A percentile compares a stretch with the other conserved stretches of the same genome.
Evolutionary conservation across 2,329 filamentous ascomycete species (phyloP).

Genomic region (Ophiostoma perfectum): DNA sequence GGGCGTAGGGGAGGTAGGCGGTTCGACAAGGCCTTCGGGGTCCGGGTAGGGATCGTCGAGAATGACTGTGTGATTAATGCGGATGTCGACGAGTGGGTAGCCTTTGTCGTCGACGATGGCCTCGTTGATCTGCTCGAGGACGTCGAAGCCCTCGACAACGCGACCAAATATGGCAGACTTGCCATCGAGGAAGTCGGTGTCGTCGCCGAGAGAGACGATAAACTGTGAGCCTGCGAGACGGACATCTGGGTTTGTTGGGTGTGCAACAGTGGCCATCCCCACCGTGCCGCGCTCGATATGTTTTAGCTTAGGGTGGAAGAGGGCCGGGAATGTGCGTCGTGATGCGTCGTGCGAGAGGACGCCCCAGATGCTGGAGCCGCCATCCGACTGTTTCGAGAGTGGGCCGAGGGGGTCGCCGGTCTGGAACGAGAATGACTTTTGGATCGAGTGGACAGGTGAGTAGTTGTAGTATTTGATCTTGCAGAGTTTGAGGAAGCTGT

Average conservation of each 20-base stretch:
- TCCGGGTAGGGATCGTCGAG: constrained; percentile 91
- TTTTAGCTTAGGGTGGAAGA: constrained; percentile 80
- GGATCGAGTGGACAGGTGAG: constrained; percentile 82
- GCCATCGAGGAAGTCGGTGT: constrained; percentile 84
- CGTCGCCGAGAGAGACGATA: constrained; percentile 82
- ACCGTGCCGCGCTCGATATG: constrained; percentile 87
- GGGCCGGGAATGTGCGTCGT: constrained; percentile 73
- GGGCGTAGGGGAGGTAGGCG: constrained; percentile 72
- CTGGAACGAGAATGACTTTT: constrained; percentile 94
- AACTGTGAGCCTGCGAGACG: constrained; percentile 88
- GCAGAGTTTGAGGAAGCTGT: constrained; percentile 95
- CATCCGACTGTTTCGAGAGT: constrained; percentile 76
- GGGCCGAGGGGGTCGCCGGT: constrained; percentile 91
- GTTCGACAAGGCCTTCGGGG: constrained; percentile 68
- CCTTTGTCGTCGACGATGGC: constrained; percentile 83
- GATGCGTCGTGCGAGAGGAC: constrained; percentile 60
- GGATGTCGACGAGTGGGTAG: constrained; percentile 85
- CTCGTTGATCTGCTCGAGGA: constrained; percentile 85
- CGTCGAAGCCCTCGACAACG: constrained; percentile 93
- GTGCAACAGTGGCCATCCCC: constrained; percentile 90
- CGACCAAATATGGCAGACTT: constrained; percentile 94
- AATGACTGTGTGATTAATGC: constrained; percentile 86
- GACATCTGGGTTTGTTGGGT: constrained; percentile 69
- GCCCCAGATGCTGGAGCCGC: constrained; percentile 90
- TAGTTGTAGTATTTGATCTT: constrained; percentile 99